These are phyloP conservation scores for Polygonum aviculare DNA, from an alignment of 148 eudicot species.

Conservation along the genomic window DNA sequence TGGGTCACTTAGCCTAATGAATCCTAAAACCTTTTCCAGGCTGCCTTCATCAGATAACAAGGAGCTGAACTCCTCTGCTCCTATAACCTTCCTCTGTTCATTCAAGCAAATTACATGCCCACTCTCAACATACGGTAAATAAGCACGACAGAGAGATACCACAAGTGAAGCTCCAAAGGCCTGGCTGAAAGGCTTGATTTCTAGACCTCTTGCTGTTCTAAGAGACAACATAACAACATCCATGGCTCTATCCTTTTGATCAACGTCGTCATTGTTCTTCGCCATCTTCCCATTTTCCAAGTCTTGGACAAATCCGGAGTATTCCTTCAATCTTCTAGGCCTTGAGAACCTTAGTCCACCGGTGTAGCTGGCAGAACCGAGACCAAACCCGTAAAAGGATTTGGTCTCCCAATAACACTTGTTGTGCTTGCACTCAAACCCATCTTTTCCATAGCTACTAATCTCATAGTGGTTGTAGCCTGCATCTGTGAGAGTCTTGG, in stretches of 20 bases:
- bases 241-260: conserved; percentile 59
- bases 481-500: conserved; percentile 52
- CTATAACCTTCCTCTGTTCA: conserved; percentile 38
- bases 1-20: conserved; percentile 81
- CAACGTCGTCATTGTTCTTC: conserved; percentile 16
- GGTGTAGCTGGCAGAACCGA: conserved; percentile 82
- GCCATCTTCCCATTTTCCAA: conserved; percentile 39
- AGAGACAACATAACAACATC: conserved; percentile 85
- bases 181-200: conserved; percentile 44
- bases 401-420: conserved; percentile 70
- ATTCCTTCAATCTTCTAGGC: conserved; percentile 70
- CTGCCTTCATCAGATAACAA: conserved; percentile 28
- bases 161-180: conserved; percentile 48
- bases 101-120: conserved; percentile 73
- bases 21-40: conserved; percentile 27
- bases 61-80: conserved; percentile 30
- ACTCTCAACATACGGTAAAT: conserved; percentile 55
- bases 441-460: conserved; percentile 76
- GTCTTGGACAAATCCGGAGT: conserved; percentile 45
- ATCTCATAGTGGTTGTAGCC: conserved; percentile 83
- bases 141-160: conserved; percentile 47
- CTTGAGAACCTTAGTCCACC: conserved; percentile 72
- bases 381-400: conserved; percentile 72
- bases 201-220: conserved; percentile 79
- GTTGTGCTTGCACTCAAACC: conserved; percentile 84